Evolutionary conservation across 345 rosid genomes (phyloP).

Genomic region (Arabidopsis arenosa): DNA sequence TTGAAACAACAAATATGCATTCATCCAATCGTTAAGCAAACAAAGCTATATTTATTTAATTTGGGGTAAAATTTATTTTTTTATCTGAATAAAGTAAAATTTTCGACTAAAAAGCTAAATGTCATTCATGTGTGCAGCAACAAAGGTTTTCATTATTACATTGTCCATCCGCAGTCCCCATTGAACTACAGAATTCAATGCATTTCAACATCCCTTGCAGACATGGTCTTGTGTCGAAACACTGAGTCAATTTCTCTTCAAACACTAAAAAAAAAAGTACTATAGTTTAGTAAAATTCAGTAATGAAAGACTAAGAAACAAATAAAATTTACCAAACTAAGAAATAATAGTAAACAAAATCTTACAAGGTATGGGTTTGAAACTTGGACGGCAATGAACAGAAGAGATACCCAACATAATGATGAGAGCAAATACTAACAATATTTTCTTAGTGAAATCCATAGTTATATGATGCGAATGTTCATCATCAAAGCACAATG

Average conservation of each 20-base stretch:
- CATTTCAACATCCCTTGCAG: slow-evolving; percentile 20
- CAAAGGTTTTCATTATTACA: slow-evolving; percentile 13
- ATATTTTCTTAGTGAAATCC: not conserved
- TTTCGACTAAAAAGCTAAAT: not conserved
- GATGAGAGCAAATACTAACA: not conserved
- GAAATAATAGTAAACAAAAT: not conserved
- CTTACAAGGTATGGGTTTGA: not conserved
- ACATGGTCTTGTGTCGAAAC: slow-evolving; percentile 26
- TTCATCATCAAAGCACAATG: not conserved
- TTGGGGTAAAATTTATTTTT: not conserved
- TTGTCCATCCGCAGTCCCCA: slow-evolving; percentile 33
- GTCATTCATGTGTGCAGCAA: slow-evolving; percentile 10
- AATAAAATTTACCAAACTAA: not conserved
- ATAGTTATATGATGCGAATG: not conserved
- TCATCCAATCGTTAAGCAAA: not conserved
- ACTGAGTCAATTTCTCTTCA: not conserved
- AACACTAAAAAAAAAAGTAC: not conserved
- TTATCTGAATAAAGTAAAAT: not conserved
- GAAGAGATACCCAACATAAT: not conserved
- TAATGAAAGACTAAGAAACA: not conserved
- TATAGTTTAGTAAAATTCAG: not conserved
- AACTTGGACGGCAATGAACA: slow-evolving; percentile 13
- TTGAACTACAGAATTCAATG: slow-evolving; percentile 15
- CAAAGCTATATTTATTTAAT: not conserved
- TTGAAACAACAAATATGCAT: not conserved